Percentiles rank a stretch among this genome's conserved stretches.
phyloP scores from a whole-genome alignment of 2,329 filamentous ascomycete species.

The Clonostachys solani region DNA sequence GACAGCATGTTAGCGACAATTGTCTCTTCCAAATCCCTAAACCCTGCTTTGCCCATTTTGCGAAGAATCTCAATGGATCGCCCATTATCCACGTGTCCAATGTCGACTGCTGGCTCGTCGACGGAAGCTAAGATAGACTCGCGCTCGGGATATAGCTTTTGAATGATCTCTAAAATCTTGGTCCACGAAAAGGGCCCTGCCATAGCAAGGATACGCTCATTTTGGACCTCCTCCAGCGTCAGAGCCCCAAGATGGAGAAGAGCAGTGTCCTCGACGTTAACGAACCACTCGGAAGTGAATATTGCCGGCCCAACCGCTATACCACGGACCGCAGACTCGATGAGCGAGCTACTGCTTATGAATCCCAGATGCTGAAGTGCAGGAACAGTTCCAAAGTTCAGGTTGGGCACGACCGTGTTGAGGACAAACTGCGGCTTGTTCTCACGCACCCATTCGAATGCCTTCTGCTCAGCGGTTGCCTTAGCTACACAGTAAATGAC shows the following conservation, averaged over 20 bases:
- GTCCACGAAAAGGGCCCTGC: not conserved
- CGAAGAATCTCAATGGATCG: no score
- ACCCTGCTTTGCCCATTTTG: no score
- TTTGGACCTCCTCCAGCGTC: conserved; percentile 10
- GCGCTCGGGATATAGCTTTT: not conserved
- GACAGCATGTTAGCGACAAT: no score
- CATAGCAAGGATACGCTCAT: not conserved
- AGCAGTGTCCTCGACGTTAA: conserved; percentile 14
- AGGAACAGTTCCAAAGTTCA: no score
- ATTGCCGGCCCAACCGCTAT: no score
- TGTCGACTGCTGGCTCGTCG: no score
- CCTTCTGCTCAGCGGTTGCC: not conserved
- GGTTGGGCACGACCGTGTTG: conserved; percentile 16
- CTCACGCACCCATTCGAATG: conserved; percentile 12
- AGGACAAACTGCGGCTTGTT: conserved; percentile 16
- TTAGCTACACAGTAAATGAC: conserved; percentile 17
- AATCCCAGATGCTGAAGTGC: no score
- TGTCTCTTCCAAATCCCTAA: no score
- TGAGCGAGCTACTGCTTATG: no score
- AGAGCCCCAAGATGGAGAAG: conserved; percentile 16
- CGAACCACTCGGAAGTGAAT: conserved; percentile 4
- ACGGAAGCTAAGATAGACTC: not conserved
- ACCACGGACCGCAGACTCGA: no score
- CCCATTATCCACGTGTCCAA: no score
- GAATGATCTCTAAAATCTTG: not conserved